Evolutionary conservation across 306 rosid species (phyloP), one percentile per base, ranked within the genome.

Genomic region (Leucaena leucocephala): DNA sequence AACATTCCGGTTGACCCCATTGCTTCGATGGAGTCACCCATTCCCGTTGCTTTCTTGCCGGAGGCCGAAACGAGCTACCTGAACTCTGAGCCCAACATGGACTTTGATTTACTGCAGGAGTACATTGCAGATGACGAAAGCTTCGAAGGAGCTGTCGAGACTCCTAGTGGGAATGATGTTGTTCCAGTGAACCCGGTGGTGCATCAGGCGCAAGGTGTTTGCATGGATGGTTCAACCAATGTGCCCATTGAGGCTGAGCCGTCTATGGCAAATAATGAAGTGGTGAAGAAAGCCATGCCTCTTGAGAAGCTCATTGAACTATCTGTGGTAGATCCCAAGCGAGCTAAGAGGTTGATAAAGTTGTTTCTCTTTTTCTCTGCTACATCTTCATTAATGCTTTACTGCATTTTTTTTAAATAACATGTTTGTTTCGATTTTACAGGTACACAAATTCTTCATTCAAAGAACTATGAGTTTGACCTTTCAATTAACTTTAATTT

Each of bases 231-330:
- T 8, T 19, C 61, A 52, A 39, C 68, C 13, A 43, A 63, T 12
- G 22, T 77, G 67, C 66, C 87, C 33, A 57, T 76, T 46, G 89
- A 81, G 66, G 71, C 64, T 6, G 90, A 77, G 12, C 38, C 80
- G n/a, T 50, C 78, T 10, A 21, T 38, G 68, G 54, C 7, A 27
- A 27, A 27, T 19, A 57, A 69, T 27, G 92, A 86, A n/a, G 62
- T 68, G 9, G 33, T 78, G 40, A 90, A 84, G 85, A 87, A 83
- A 83, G 84, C 86, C 6, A 75, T 87, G 82, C 64, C 75, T 62
- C 82, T 84, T 13, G 92, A 90, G 62, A 82, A 83, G 68, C 93
- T 92, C 11, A 91, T 90, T n/a, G 89, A 90, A 68, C 93, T 92
- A 16, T 78, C 91, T 70, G 81, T 74, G 35, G 69, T 81, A 49